Conservation (phyloP, 1,284 basidiomycete species). For the Afroboletus lepidellus region DNA sequence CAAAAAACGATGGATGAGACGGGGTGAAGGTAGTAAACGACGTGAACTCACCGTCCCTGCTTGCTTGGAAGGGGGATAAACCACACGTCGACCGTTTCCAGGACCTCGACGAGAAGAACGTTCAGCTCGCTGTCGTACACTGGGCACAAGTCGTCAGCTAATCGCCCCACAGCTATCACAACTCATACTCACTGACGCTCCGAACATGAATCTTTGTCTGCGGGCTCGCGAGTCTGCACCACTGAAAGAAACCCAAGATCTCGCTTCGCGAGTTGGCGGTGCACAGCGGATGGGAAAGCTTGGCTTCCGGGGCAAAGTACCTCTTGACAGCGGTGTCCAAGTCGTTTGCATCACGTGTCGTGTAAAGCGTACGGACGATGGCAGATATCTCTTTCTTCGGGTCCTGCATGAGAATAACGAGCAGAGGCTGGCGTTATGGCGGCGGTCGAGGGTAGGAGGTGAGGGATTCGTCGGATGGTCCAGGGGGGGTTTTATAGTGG, state of each 20-base stretch:
- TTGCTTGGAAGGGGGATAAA: slow-evolving; percentile 26
- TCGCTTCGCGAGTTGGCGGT: slow-evolving; percentile 25
- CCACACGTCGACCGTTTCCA: slow-evolving; percentile 25
- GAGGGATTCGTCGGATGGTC: slow-evolving; percentile 1
- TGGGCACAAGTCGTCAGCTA: slow-evolving; percentile 9
- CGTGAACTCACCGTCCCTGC: slow-evolving; percentile 14
- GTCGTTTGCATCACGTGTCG: slow-evolving; percentile 19
- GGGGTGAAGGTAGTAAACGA: not conserved
- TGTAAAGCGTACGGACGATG: slow-evolving; percentile 25
- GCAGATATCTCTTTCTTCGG: slow-evolving; percentile 28
- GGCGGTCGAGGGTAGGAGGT: not conserved
- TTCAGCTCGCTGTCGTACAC: slow-evolving; percentile 27
- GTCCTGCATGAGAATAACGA: slow-evolving; percentile 25
- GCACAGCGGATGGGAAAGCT: slow-evolving; percentile 28
- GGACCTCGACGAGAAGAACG: slow-evolving; percentile 27
- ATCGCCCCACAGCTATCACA: not conserved
- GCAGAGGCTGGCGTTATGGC: not conserved
- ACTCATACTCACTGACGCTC: slow-evolving; percentile 23
- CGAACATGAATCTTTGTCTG: slow-evolving; percentile 6
- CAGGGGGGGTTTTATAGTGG: slow-evolving; percentile 19
- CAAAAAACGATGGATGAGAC: not conserved
- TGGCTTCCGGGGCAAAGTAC: slow-evolving; percentile 23
- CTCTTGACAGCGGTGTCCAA: slow-evolving; percentile 15
- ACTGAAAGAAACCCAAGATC: slow-evolving; percentile 30
- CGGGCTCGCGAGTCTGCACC: slow-evolving; percentile 31